Percentiles rank a stretch among this genome's conserved stretches.
These are phyloP conservation scores for Suillus cothurnatus DNA, from an alignment of 768 basidiomycete genomes.

Conservation along the genomic window DNA sequence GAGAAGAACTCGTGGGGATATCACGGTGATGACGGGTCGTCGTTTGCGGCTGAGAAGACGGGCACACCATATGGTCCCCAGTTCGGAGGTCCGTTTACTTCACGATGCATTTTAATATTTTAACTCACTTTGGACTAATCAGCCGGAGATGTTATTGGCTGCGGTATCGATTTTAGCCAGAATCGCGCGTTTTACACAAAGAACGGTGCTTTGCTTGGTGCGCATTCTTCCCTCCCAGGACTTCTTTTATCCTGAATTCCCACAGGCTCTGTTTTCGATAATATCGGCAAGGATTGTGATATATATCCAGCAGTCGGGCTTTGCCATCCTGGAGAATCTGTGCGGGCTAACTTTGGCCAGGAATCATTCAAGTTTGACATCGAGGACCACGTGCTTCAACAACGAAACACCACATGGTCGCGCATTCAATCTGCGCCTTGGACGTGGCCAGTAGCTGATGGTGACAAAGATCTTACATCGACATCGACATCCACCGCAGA, in stretches of 20 bases:
- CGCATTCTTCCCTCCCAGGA: slow-evolving; percentile 1
- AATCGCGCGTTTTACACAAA: slow-evolving; percentile 87
- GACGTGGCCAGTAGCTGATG: slow-evolving; percentile 37
- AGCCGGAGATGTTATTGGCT: slow-evolving; percentile 91
- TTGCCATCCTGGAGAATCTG: slow-evolving; percentile 73
- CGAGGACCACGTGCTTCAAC: slow-evolving; percentile 78
- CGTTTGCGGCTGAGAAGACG: slow-evolving; percentile 72
- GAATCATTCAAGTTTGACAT: slow-evolving; percentile 89
- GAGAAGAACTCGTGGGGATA: slow-evolving; percentile 89
- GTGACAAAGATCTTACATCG: slow-evolving; percentile 17
- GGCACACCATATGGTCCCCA: slow-evolving; percentile 76
- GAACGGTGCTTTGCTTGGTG: slow-evolving; percentile 77
- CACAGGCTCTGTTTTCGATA: slow-evolving; percentile 70
- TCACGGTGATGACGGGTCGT: slow-evolving; percentile 85
- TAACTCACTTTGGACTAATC: slow-evolving; percentile 13
- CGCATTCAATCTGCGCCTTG: slow-evolving; percentile 63
- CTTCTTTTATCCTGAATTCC: slow-evolving; percentile 8
- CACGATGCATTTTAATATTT: neutral
- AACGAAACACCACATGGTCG: slow-evolving; percentile 65
- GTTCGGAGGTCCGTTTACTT: slow-evolving; percentile 69
- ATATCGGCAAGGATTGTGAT: slow-evolving; percentile 63
- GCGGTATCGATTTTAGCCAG: slow-evolving; percentile 87
- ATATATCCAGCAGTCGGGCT: slow-evolving; percentile 90
- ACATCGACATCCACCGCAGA: slow-evolving; percentile 33
- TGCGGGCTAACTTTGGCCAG: slow-evolving; percentile 89